Evolutionary conservation across 2,329 filamentous ascomycete genomes (phyloP).

Genomic region (Fusarium falciforme): DNA sequence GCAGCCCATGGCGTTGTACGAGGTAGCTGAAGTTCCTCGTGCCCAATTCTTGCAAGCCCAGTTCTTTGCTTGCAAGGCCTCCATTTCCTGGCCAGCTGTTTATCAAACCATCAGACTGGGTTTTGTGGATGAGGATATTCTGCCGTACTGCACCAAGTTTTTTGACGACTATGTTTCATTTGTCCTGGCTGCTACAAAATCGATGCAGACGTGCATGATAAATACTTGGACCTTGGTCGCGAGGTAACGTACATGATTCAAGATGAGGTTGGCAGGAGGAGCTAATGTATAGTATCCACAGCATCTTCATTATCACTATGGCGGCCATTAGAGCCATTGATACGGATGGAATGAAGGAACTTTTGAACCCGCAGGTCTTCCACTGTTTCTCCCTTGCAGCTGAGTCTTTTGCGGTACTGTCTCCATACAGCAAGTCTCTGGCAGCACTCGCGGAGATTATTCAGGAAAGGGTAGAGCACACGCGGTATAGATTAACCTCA

Average conservation of each 20-base stretch:
- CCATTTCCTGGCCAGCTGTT: conserved; percentile 10
- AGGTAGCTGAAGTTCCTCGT: not conserved
- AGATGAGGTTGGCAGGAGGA: not conserved
- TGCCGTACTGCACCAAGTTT: not conserved
- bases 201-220: not conserved
- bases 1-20: not conserved
- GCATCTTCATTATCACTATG: conserved; percentile 5
- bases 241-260: not conserved
- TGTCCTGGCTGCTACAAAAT: not conserved
- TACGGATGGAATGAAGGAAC: not conserved
- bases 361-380: not conserved
- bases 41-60: not conserved
- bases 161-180: conserved; percentile 3
- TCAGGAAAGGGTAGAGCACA: not conserved
- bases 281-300: not conserved
- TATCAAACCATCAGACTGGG: not conserved
- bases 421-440: not conserved
- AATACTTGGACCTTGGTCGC: conserved; percentile 1
- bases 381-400: not conserved
- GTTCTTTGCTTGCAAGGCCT: conserved; percentile 3
- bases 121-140: not conserved
- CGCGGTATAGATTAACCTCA: not conserved
- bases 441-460: not conserved
- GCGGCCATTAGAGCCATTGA: not conserved
- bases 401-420: not conserved